Percentiles rank a stretch among this genome's conserved stretches.
These are phyloP conservation scores for Magnusiomyces tetraspermus DNA, from an alignment of 1,139 yeast species.

Conservation along the genomic window DNA sequence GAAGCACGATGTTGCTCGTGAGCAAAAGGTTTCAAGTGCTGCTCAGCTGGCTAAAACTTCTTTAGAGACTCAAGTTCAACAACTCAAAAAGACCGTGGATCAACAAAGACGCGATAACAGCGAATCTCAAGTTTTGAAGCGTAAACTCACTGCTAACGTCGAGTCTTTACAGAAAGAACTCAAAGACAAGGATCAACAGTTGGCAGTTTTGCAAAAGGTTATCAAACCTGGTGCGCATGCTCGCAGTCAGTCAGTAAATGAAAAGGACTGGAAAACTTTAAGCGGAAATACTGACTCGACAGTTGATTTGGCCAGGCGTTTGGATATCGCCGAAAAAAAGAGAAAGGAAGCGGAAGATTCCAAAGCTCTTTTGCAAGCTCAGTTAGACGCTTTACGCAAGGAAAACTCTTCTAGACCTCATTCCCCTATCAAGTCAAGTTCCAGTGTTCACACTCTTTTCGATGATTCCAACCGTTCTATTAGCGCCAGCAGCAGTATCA, in stretches of 20 bases:
- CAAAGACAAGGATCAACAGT: slow-evolving; percentile 23
- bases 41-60: slow-evolving; percentile 21
- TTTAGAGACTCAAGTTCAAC: slow-evolving; percentile 22
- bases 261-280: slow-evolving; percentile 14
- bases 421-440: slow-evolving; percentile 9
- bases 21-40: slow-evolving; percentile 22
- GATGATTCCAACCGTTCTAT: slow-evolving; percentile 20
- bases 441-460: slow-evolving; percentile 21
- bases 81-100: slow-evolving; percentile 20
- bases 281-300: slow-evolving; percentile 17
- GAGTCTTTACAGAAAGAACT: slow-evolving; percentile 24
- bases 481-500: neutral
- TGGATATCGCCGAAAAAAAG: slow-evolving; percentile 25
- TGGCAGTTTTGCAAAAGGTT: slow-evolving; percentile 24
- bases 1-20: slow-evolving; percentile 26
- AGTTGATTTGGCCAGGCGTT: slow-evolving; percentile 25
- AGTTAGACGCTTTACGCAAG: slow-evolving; percentile 24
- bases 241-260: slow-evolving; percentile 12
- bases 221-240: slow-evolving; percentile 18
- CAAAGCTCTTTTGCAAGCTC: slow-evolving; percentile 25
- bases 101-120: slow-evolving; percentile 25
- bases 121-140: slow-evolving; percentile 24
- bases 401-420: slow-evolving; percentile 18
- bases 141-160: slow-evolving; percentile 24
- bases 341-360: slow-evolving; percentile 26